Base-by-base conservation (phyloP, 2,329 filamentous ascomycete species). In the Dactylellina sp. region DNA sequence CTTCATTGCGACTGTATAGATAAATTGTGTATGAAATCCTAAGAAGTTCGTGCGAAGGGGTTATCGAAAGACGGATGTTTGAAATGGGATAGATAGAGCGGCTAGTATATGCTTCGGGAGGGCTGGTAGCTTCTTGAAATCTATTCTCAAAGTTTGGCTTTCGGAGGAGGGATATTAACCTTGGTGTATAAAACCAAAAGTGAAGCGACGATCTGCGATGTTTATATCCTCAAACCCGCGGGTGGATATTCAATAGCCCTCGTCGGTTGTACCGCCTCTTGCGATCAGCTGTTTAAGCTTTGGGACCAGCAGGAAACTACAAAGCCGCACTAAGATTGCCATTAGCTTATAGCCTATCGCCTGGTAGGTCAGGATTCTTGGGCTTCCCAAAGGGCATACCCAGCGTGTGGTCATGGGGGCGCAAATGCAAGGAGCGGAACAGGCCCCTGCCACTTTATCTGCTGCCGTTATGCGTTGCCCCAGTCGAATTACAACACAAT, bases 1-100 rank as follows among this genome's bases (percentile, higher is more conserved):
- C 39, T 72, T 72, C 68, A 72, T 72, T 14, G 50, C 64, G 28
- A 14, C n/a, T n/a, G n/a, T n/a, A n/a, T n/a, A n/a, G n/a, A n/a
- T n/a, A 20, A 40, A 14, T 6, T 28, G 42, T 35, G 11, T 59
- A 14, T 59, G 16, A 24, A 56, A 22, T 9, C 16, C 37, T 16
- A 7, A 24, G 12, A 57, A 24, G 16, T 12, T 49, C 14, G n/a
- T 22, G 9, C 9, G 28, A 9, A 18, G n/a, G n/a, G n/a, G n/a
- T n/a, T n/a, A n/a, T n/a, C n/a, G n/a, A n/a, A n/a, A n/a, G n/a
- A 53, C 35, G 20, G 22, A 53, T 16, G 37, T 28, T 35, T 18
- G 22, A 9, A 28, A 7, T 52, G 20, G 22, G 4, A 20, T 50
- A n/a, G n/a, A n/a, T n/a, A n/a, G n/a, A n/a, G n/a, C n/a, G n/a